A percentile compares a stretch with the other conserved stretches of the same genome.
These are phyloP conservation scores for Arthrobotrys entomopaga DNA, from an alignment of 2,329 filamentous ascomycete species.

Conservation along the genomic window DNA sequence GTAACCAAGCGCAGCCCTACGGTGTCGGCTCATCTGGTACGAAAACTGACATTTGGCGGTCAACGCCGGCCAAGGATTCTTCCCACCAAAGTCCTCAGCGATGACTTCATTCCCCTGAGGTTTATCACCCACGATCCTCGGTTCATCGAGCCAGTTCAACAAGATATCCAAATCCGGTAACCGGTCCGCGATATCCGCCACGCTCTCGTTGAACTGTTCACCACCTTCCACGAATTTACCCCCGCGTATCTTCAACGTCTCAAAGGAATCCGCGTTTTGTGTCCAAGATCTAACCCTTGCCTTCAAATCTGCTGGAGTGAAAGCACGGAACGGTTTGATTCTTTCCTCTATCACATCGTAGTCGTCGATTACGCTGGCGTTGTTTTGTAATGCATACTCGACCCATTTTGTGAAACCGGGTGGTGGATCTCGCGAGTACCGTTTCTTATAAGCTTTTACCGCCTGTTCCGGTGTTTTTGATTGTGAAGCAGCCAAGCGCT, in stretches of 20 bases:
- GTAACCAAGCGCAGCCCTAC: background rate
- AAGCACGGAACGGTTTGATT: slow-evolving; percentile 63
- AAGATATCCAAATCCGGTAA: slow-evolving; percentile 56
- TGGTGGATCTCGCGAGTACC: slow-evolving; percentile 65
- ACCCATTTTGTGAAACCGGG: slow-evolving; percentile 66
- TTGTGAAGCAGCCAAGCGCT: slow-evolving; percentile 19
- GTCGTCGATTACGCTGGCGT: slow-evolving; percentile 67
- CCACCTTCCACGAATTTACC: slow-evolving; percentile 56
- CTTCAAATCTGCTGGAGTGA: slow-evolving; percentile 34
- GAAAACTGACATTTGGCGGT: slow-evolving; percentile 65
- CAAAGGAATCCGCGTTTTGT: slow-evolving; percentile 28
- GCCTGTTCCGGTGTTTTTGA: slow-evolving; percentile 43
- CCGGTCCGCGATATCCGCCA: slow-evolving; percentile 39
- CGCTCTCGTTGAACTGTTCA: slow-evolving; percentile 27
- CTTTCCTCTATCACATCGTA: slow-evolving; percentile 64
- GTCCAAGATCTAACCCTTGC: slow-evolving; percentile 31
- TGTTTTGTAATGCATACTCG: slow-evolving; percentile 62
- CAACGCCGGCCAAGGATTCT: slow-evolving; percentile 61
- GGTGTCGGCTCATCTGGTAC: slow-evolving; percentile 1
- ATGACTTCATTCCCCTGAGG: slow-evolving; percentile 60
- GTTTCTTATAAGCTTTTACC: slow-evolving; percentile 61
- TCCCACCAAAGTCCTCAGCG: slow-evolving; percentile 61
- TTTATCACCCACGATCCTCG: slow-evolving; percentile 62
- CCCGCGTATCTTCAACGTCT: slow-evolving; percentile 60
- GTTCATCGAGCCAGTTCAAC: slow-evolving; percentile 59